Base-by-base conservation (phyloP, 2,329 filamentous ascomycete species). In the Leptosphaerulina australis region DNA sequence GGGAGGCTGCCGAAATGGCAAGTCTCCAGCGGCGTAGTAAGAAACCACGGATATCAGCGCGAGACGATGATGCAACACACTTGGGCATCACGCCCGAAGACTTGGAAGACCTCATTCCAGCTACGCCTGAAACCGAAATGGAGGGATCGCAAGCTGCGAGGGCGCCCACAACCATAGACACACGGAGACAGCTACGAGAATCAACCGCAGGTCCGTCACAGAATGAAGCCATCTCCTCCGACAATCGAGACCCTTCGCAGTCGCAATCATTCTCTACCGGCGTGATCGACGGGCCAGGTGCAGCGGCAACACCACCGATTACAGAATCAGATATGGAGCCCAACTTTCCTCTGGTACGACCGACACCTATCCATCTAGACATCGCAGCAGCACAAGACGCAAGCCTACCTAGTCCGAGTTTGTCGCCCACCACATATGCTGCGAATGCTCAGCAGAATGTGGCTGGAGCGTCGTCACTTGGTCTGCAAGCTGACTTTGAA, bases 401-500 rank as follows among this genome's bases (percentile, higher is more conserved):
- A 58, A 97, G 91, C 74, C 80, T 99, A 55, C 94, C 94, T 43
- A 99, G 94, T 71, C 94, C 94, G 25, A 92, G 94, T 66, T 77
- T 99, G 48, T 99, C 94, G 20, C 94, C 94, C 3, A 85, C 88
- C 29, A 95, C 93, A 5, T 83, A 95, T 51, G 90, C 90, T 62
- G 88, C 93, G 61, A 80, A 80, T 67, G 67, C 76, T 12, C 72
- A 74, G 21, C 70, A 74, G 30, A 67, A 55, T 31, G 69, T 62
- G 34, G 55, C 62, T 35, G 69, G 65, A n/a, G 41, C 59, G 4
- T 60, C 62, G 5, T 67, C 59, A 26, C 41, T 50, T 5, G 58
- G 57, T 40, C 61, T 63, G 11, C 63, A 62, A 15, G 62, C 62
- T 6, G 68, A 73, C 21, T 69, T 64, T 41, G 67, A 70, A 30